Percentiles rank a stretch among this genome's conserved stretches.
phyloP scores from a whole-genome alignment of 192 early-diverging fungal species.

The Coemansia sp. region DNA sequence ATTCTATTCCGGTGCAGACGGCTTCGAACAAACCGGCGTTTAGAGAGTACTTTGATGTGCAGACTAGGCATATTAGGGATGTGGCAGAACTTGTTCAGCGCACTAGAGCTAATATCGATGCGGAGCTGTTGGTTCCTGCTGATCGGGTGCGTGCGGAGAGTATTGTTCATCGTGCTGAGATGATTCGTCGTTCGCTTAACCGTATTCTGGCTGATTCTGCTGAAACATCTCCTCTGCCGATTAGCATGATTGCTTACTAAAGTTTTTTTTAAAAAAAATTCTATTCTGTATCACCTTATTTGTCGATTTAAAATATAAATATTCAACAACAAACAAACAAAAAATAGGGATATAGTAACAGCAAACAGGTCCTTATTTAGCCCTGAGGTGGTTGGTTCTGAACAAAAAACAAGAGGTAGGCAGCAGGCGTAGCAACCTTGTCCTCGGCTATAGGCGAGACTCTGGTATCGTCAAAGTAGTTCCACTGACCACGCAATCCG shows the following conservation, averaged over 20 bases:
- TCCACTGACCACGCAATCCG: constrained; percentile 70
- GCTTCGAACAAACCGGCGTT: constrained; percentile 68
- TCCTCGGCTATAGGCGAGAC: constrained; percentile 45
- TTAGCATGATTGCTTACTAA: constrained; percentile 47
- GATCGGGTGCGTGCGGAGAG: constrained; percentile 19
- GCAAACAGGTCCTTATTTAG: neutral
- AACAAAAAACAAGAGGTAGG: constrained; percentile 53
- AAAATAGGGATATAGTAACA: too few species aligned
- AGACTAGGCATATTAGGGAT: constrained; percentile 62
- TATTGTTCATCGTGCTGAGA: constrained; percentile 33
- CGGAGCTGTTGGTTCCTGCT: constrained; percentile 16
- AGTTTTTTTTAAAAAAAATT: neutral
- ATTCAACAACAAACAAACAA: too few species aligned
- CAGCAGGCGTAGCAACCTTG: constrained; percentile 42
- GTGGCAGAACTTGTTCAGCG: constrained; percentile 58
- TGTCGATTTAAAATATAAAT: too few species aligned
- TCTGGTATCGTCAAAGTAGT: constrained; percentile 85
- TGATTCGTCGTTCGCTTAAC: constrained; percentile 35
- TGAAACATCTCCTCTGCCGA: constrained; percentile 27
- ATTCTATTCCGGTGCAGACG: constrained; percentile 81
- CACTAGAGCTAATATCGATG: constrained; percentile 64
- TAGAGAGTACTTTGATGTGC: constrained; percentile 65
- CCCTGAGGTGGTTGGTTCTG: constrained; percentile 7
- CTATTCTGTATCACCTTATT: neutral
- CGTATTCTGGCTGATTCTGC: constrained; percentile 24